phyloP scores from a whole-genome alignment of 108 stramenopile genomes.

The Cyclotella distinguenda region DNA sequence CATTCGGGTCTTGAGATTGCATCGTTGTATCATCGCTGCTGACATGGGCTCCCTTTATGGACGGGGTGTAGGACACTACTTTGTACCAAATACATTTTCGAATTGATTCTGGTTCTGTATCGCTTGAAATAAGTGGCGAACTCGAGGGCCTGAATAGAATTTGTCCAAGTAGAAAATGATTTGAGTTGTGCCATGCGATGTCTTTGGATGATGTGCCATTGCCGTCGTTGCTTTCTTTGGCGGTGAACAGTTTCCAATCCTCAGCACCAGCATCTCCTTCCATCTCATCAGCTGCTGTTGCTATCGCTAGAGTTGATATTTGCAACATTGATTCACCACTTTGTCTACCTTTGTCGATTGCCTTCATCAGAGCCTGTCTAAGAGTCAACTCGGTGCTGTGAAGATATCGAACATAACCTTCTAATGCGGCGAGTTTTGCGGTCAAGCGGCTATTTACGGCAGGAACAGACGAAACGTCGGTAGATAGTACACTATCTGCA shows the following conservation, averaged over 20 bases:
- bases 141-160: slow-evolving; percentile 60
- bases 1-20: slow-evolving; percentile 15
- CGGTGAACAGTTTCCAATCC: slow-evolving; percentile 59
- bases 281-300: slow-evolving; percentile 78
- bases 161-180: slow-evolving; percentile 52
- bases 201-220: slow-evolving; percentile 21
- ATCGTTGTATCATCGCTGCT: slow-evolving; percentile 16
- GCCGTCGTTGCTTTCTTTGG: slow-evolving; percentile 1
- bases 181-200: slow-evolving; percentile 52
- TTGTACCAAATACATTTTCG: slow-evolving; percentile 67
- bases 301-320: slow-evolving; percentile 54
- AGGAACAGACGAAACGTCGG: neutral
- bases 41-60: slow-evolving; percentile 47
- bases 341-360: slow-evolving; percentile 41
- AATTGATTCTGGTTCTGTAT: neutral
- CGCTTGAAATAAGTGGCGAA: slow-evolving; percentile 2
- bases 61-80: slow-evolving; percentile 55
- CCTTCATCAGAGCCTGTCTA: slow-evolving; percentile 50
- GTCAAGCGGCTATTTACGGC: slow-evolving; percentile 16
- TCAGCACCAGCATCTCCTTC: slow-evolving; percentile 56
- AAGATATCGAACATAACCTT: slow-evolving; percentile 59
- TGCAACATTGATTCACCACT: slow-evolving; percentile 37
- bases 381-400: slow-evolving; percentile 67
- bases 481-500: neutral
- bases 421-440: slow-evolving; percentile 37